These are phyloP conservation scores for Sporodiniella umbellata DNA, from an alignment of 371 early-diverging fungal genomes.

Conservation along the genomic window DNA sequence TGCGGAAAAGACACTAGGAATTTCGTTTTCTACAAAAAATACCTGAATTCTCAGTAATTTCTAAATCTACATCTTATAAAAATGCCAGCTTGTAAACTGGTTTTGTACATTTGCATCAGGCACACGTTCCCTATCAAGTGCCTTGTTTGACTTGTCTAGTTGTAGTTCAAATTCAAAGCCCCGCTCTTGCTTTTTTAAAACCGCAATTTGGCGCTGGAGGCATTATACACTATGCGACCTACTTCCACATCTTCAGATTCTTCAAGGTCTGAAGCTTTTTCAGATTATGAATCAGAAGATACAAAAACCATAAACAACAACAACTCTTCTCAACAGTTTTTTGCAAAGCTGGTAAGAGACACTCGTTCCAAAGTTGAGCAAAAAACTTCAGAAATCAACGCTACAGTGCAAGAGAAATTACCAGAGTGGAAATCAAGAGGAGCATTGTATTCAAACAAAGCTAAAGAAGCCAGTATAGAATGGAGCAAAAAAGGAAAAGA, in stretches of 20 bases:
- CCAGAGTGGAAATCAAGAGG: slow-evolving; percentile 46
- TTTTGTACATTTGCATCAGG: too few relatives aligned
- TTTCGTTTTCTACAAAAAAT: too few relatives aligned
- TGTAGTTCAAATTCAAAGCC: too few relatives aligned
- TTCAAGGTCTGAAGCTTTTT: neutral
- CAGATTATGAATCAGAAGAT: neutral
- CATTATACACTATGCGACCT: neutral
- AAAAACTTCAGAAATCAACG: slow-evolving; percentile 41
- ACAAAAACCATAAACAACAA: neutral
- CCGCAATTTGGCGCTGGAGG: too few relatives aligned
- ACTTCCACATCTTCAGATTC: neutral
- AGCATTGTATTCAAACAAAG: slow-evolving; percentile 37
- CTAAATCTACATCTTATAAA: too few relatives aligned
- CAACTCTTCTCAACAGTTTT: slow-evolving; percentile 13
- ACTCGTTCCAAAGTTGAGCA: slow-evolving; percentile 41
- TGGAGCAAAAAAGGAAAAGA: slow-evolving; percentile 47
- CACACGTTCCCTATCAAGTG: too few relatives aligned
- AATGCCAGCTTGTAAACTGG: too few relatives aligned
- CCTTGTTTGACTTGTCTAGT: too few relatives aligned
- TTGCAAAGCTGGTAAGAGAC: slow-evolving; percentile 27
- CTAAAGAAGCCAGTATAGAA: slow-evolving; percentile 49
- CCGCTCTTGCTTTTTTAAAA: too few relatives aligned
- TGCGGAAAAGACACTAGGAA: too few relatives aligned
- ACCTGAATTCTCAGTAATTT: too few relatives aligned
- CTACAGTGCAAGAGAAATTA: slow-evolving; percentile 46